Evolutionary conservation across 108 stramenopile genomes (phyloP).

Genomic region (Chaetoceros tenuissimus): DNA sequence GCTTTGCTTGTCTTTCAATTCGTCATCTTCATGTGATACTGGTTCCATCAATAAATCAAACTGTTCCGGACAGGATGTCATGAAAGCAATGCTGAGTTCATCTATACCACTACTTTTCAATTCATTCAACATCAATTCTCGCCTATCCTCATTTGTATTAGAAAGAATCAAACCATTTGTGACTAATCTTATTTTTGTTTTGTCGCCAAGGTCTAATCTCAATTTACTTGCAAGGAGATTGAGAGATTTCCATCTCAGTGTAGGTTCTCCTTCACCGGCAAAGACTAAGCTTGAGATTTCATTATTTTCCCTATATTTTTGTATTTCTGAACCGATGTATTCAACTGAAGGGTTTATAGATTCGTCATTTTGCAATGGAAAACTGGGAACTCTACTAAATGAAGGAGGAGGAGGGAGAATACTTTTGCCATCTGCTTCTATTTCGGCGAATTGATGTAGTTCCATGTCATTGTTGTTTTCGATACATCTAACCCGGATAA

Average conservation of each 20-base stretch:
- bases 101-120: constrained; percentile 16
- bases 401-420: not conserved
- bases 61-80: constrained; percentile 26
- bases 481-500: constrained; percentile 42
- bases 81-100: constrained; percentile 30
- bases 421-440: not conserved
- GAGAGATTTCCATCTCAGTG: constrained; percentile 49
- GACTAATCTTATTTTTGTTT: too few relatives aligned
- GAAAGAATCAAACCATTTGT: constrained; percentile 36
- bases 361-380: constrained; percentile 7
- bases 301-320: not conserved
- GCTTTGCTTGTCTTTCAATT: constrained; percentile 4
- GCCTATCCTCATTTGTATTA: not conserved
- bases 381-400: not conserved
- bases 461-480: constrained; percentile 22
- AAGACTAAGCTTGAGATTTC: constrained; percentile 42
- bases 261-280: constrained; percentile 72
- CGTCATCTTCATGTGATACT: constrained; percentile 2
- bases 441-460: constrained; percentile 5
- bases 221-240: too few relatives aligned
- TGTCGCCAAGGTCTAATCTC: too few relatives aligned
- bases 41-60: constrained; percentile 34
- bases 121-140: constrained; percentile 1
- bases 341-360: constrained; percentile 27
- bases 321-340: constrained; percentile 26